Conservation (phyloP, 1,139 yeast genomes). For the Blastobotrys indianensis region DNA sequence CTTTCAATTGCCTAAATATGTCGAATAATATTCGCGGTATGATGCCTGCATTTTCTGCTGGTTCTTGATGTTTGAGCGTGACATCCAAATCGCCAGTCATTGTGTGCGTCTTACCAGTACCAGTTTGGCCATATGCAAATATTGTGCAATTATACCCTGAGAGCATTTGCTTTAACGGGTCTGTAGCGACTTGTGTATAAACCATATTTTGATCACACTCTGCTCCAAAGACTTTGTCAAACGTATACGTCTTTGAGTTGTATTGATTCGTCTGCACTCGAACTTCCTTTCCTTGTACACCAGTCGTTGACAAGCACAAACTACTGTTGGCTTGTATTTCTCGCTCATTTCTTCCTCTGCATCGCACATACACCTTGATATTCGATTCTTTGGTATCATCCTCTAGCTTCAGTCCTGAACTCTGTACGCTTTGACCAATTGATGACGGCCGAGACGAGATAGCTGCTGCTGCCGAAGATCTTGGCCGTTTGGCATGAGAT, state of each 20-base stretch:
- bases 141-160: slow-evolving; percentile 61
- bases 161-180: slow-evolving; percentile 12
- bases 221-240: slow-evolving; percentile 67
- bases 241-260: slow-evolving; percentile 46
- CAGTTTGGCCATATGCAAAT: slow-evolving; percentile 86
- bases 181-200: slow-evolving; percentile 49
- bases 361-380: slow-evolving; percentile 71
- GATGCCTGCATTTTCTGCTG: slow-evolving; percentile 47
- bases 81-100: slow-evolving; percentile 63
- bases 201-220: slow-evolving; percentile 58
- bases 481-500: no score
- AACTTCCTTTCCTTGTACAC: slow-evolving; percentile 25
- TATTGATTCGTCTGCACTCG: slow-evolving; percentile 27
- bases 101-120: slow-evolving; percentile 81
- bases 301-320: slow-evolving; percentile 43
- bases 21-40: slow-evolving; percentile 52
- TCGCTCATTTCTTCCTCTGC: slow-evolving; percentile 62
- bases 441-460: no score
- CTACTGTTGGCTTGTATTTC: slow-evolving; percentile 63
- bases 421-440: no score
- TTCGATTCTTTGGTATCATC: slow-evolving; percentile 29
- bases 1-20: slow-evolving; percentile 18
- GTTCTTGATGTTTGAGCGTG: slow-evolving; percentile 14
- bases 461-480: no score
- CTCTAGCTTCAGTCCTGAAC: no score